These are phyloP conservation scores for Beta macrorhiza DNA, from an alignment of 179 eudicot species.

Conservation along the genomic window DNA sequence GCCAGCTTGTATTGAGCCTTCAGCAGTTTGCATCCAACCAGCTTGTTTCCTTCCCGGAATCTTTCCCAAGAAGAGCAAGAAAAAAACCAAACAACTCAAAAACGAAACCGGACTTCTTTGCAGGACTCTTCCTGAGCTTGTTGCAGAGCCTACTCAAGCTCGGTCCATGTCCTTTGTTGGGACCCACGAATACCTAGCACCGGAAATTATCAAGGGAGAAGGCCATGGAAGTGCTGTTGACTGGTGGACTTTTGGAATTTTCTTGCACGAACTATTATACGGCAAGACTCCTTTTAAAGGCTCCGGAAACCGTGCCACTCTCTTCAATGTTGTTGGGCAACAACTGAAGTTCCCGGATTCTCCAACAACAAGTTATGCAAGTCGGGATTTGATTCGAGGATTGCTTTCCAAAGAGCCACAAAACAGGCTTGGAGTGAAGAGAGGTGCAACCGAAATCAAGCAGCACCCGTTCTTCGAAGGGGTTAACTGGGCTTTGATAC, in stretches of 20 bases:
- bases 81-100: conserved; percentile 42
- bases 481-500: conserved; percentile 76
- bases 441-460: conserved; percentile 79
- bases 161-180: conserved; percentile 93
- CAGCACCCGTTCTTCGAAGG: conserved; percentile 86
- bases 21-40: conserved; percentile 68
- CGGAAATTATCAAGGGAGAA: conserved; percentile 77
- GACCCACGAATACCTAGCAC: conserved; percentile 82
- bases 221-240: conserved; percentile 92
- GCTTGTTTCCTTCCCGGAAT: conserved; percentile 71
- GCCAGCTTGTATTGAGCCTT: conserved; percentile 73
- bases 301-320: conserved; percentile 71
- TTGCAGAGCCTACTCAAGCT: conserved; percentile 83
- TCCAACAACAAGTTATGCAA: conserved; percentile 63
- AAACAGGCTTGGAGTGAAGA: conserved; percentile 63
- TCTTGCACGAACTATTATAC: conserved; percentile 62
- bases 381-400: conserved; percentile 65
- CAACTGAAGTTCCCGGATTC: conserved; percentile 65
- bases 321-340: conserved; percentile 78
- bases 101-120: conserved; percentile 33
- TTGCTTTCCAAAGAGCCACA: conserved; percentile 76
- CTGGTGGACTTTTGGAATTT: conserved; percentile 85
- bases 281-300: conserved; percentile 83
- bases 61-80: conserved; percentile 69
- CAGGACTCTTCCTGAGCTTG: conserved; percentile 57